phyloP scores from a whole-genome alignment of 148 eudicot species.

The Mesembryanthemum crystallinum region DNA sequence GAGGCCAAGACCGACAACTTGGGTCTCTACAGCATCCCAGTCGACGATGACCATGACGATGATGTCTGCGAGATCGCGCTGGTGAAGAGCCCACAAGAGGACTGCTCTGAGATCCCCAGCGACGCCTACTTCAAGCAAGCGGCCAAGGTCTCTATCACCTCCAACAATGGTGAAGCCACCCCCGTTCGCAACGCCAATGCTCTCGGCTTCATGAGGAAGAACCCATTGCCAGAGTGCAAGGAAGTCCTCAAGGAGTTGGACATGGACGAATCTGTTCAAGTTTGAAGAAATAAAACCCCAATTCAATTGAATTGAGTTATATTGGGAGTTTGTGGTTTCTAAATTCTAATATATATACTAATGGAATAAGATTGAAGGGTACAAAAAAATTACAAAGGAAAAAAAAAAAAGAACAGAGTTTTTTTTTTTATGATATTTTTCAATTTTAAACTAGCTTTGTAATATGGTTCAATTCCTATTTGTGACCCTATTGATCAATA shows the following conservation, averaged over 20 bases:
- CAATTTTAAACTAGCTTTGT: conserved; percentile 10
- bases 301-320: not conserved
- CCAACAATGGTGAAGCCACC: conserved; percentile 45
- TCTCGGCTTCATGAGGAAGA: conserved; percentile 43
- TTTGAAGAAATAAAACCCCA: too few relatives aligned
- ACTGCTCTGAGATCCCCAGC: conserved; percentile 39
- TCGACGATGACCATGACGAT: conserved; percentile 47
- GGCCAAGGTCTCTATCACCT: conserved; percentile 42
- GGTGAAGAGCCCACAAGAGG: conserved; percentile 37
- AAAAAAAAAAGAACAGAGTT: not conserved
- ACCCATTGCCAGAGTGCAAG: conserved; percentile 35
- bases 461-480: not conserved
- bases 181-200: conserved; percentile 46
- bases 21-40: conserved; percentile 39
- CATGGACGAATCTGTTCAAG: not conserved
- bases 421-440: not conserved
- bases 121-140: conserved; percentile 20
- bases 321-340: not conserved
- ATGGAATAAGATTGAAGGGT: conserved; percentile 18
- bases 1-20: conserved; percentile 37
- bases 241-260: conserved; percentile 46
- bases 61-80: conserved; percentile 43
- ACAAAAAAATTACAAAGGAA: not conserved
- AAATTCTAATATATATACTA: conserved; percentile 1
- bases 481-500: too few relatives aligned